phyloP scores from a whole-genome alignment of 2,329 filamentous ascomycete species.

The Orbilia brochopaga region DNA sequence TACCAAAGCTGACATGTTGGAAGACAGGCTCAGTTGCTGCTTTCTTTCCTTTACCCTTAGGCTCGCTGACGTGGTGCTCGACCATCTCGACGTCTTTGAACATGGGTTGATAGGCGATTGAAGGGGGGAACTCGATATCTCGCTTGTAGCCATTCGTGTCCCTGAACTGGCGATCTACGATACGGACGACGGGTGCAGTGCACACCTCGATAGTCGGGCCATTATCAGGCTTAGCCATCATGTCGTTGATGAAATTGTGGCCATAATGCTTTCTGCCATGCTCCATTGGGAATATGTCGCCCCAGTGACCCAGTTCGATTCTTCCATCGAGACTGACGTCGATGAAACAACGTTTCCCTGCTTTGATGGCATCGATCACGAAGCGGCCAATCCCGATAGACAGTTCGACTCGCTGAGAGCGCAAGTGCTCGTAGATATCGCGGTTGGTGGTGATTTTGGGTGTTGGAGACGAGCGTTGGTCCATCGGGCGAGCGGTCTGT shows the following conservation, averaged over 20 bases:
- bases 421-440: conserved; percentile 23
- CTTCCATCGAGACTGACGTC: conserved; percentile 40
- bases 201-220: conserved; percentile 9
- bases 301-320: conserved; percentile 24
- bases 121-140: conserved; percentile 10
- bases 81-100: conserved; percentile 31
- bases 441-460: neutral
- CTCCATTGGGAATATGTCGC: conserved; percentile 9
- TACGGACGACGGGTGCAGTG: conserved; percentile 29
- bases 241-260: neutral
- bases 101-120: conserved; percentile 19
- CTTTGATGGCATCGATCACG: conserved; percentile 22
- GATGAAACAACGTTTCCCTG: conserved; percentile 27
- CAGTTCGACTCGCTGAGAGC: conserved; percentile 17
- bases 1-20: conserved; percentile 24
- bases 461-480: neutral
- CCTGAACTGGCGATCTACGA: conserved; percentile 10
- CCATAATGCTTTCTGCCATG: neutral
- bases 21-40: neutral
- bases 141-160: neutral
- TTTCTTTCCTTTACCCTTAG: neutral
- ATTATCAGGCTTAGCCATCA: neutral
- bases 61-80: neutral
- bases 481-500: neutral
- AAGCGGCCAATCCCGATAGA: conserved; percentile 31